A percentile compares a stretch with the other conserved stretches of the same genome.
These are phyloP conservation scores for Trichophyton verrucosum DNA, from an alignment of 2,329 filamentous ascomycete genomes.

Conservation along the genomic window DNA sequence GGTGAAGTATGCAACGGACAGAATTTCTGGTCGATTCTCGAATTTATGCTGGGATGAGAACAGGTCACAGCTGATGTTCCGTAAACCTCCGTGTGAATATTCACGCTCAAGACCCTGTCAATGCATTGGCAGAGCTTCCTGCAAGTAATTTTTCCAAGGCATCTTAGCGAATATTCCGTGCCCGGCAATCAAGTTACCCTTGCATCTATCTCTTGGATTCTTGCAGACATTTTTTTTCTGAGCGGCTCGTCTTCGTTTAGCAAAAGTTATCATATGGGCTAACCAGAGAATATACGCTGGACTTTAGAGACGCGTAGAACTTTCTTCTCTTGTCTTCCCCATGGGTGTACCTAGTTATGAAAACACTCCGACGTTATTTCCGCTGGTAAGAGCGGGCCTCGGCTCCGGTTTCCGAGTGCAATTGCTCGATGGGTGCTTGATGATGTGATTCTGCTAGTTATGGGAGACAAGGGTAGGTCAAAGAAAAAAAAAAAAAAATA, in stretches of 20 bases:
- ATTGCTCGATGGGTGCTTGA: background rate
- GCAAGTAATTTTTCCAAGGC: background rate
- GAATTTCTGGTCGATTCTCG: background rate
- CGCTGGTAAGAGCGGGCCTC: background rate
- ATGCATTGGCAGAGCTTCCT: background rate
- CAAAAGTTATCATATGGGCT: background rate
- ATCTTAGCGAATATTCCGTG: background rate
- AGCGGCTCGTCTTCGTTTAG: background rate
- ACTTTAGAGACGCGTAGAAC: background rate
- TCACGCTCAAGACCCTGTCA: background rate
- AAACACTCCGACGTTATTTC: background rate
- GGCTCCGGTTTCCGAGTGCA: background rate
- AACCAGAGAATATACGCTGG: background rate
- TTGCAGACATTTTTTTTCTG: background rate
- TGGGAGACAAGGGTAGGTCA: background rate
- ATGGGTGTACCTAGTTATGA: background rate
- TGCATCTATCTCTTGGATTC: background rate
- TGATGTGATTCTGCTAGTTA: background rate
- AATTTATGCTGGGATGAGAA: background rate
- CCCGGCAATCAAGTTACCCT: background rate
- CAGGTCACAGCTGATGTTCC: background rate
- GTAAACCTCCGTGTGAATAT: background rate
- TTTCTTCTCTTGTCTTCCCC: background rate
- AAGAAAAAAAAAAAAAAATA: no score
- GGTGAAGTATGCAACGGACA: background rate